Evolutionary conservation across 768 basidiomycete species (phyloP).

Genomic region (Hebeloma cylindrosporum): DNA sequence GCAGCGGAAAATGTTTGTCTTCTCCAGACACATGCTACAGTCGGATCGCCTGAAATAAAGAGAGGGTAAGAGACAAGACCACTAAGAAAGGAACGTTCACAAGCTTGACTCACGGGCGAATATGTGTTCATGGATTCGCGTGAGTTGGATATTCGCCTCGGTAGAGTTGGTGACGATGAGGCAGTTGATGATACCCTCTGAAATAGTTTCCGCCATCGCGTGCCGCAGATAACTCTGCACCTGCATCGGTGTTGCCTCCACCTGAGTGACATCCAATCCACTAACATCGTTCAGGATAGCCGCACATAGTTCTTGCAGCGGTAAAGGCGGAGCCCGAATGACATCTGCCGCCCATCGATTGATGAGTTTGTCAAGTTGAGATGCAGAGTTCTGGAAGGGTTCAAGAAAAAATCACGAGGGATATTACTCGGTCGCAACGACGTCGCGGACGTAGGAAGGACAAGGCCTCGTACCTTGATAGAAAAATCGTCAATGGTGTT

Average conservation of each 20-base stretch:
- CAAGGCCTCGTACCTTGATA: conserved; percentile 56
- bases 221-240: conserved; percentile 81
- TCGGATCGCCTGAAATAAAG: conserved; percentile 63
- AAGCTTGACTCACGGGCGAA: conserved; percentile 65
- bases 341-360: conserved; percentile 88
- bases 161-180: conserved; percentile 83
- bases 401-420: conserved; percentile 2
- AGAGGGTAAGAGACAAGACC: conserved; percentile 1
- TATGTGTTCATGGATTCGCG: conserved; percentile 85
- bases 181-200: conserved; percentile 80
- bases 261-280: conserved; percentile 44
- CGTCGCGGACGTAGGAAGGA: background rate
- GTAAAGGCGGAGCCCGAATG: conserved; percentile 55
- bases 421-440: too few species aligned
- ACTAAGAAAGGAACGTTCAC: background rate
- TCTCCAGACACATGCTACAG: conserved; percentile 89
- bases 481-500: conserved; percentile 85
- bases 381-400: conserved; percentile 65
- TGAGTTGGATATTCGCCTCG: conserved; percentile 82
- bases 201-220: conserved; percentile 73
- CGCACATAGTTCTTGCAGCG: conserved; percentile 52
- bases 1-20: conserved; percentile 88
- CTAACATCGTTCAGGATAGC: conserved; percentile 60
- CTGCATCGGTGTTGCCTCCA: conserved; percentile 61
- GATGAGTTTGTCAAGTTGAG: conserved; percentile 77